Conservation (phyloP, 352 stramenopile species). For the Vaucheria bursata region DNA sequence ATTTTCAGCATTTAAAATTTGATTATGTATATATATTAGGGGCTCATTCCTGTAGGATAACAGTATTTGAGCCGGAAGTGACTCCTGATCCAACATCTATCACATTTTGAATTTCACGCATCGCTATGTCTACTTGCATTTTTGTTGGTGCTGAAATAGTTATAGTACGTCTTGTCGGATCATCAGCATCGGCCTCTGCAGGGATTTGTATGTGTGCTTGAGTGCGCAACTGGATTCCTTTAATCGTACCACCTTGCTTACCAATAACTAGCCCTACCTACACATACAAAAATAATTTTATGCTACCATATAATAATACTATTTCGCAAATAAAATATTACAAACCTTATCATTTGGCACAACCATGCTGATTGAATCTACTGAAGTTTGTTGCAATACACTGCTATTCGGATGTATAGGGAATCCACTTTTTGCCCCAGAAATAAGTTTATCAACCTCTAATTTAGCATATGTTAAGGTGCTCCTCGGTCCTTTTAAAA, state of each 20-base stretch:
- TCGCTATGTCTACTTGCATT: constrained; percentile 26
- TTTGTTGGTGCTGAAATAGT: constrained; percentile 80
- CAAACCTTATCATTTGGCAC: constrained; percentile 86
- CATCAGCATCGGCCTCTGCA: constrained; percentile 70
- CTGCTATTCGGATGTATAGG: too few species aligned
- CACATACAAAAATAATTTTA: constrained; percentile 43
- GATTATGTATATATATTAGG: neutral
- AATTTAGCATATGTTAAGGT: neutral
- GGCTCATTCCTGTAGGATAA: neutral
- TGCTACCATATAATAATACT: neutral
- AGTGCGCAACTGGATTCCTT: constrained; percentile 72
- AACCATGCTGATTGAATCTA: constrained; percentile 4
- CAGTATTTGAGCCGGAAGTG: neutral
- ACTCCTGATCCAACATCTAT: constrained; percentile 12
- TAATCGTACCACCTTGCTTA: constrained; percentile 88
- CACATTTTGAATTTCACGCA: constrained; percentile 46
- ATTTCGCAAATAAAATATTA: neutral
- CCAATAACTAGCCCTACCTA: constrained; percentile 96
- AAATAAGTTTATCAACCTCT: neutral
- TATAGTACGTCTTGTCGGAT: constrained; percentile 80
- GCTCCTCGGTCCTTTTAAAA: constrained; percentile 45
- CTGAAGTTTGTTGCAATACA: too few species aligned
- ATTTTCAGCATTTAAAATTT: too few species aligned
- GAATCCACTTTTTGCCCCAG: neutral
- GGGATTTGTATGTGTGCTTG: constrained; percentile 86